Conservation (phyloP, 192 early-diverging fungal genomes). For the Fimicolochytrium jonesii region DNA sequence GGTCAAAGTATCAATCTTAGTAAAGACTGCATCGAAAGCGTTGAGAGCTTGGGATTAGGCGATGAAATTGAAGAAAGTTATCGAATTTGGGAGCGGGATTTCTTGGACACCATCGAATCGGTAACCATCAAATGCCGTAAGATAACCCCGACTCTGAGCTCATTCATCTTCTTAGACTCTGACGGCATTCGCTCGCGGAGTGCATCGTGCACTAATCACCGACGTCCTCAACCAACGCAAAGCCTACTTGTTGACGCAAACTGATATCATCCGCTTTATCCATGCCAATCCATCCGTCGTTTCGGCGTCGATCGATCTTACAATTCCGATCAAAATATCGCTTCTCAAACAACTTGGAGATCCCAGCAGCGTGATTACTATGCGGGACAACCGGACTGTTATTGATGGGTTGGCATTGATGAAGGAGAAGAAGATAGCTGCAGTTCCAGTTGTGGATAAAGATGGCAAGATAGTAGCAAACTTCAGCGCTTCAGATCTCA, state of each 20-base stretch:
- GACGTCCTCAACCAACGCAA: slow-evolving; percentile 32
- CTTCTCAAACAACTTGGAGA: slow-evolving; percentile 29
- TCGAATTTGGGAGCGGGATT: slow-evolving; percentile 40
- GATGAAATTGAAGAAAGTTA: slow-evolving; percentile 42
- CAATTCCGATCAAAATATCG: slow-evolving; percentile 18
- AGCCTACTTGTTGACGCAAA: slow-evolving; percentile 56
- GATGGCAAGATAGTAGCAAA: slow-evolving; percentile 38
- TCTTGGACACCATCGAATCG: slow-evolving; percentile 35
- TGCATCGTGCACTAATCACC: slow-evolving; percentile 56
- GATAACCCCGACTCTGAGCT: too few species aligned
- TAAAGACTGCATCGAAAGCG: not conserved
- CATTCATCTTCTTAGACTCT: slow-evolving; percentile 11
- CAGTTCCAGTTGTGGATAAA: slow-evolving; percentile 55
- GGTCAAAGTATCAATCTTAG: not conserved
- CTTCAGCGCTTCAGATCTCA: slow-evolving; percentile 48
- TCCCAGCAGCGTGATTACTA: slow-evolving; percentile 29
- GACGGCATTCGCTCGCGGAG: slow-evolving; percentile 51
- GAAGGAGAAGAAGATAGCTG: slow-evolving; percentile 45
- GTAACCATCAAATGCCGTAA: too few species aligned
- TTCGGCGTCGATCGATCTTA: slow-evolving; percentile 27
- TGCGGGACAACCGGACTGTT: slow-evolving; percentile 37
- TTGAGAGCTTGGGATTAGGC: slow-evolving; percentile 3
- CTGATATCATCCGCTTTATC: slow-evolving; percentile 55
- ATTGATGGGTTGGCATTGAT: slow-evolving; percentile 51
- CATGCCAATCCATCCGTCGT: slow-evolving; percentile 37